A percentile compares a stretch with the other conserved stretches of the same genome.
Evolutionary conservation across 345 rosid genomes (phyloP).

Genomic region (Populus tremula): DNA sequence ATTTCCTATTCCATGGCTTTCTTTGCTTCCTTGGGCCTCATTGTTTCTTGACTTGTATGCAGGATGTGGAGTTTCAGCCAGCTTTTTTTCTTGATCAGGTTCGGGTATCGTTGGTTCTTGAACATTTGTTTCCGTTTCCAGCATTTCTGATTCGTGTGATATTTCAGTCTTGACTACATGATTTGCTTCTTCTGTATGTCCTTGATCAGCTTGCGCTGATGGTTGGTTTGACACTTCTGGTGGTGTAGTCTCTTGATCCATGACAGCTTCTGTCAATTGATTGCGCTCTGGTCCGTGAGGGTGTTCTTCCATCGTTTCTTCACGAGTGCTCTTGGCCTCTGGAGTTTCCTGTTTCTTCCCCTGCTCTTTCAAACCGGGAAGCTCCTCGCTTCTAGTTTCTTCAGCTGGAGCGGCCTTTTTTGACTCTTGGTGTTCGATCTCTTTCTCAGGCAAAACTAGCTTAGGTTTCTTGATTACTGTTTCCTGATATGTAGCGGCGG

Average conservation of each 20-base stretch:
- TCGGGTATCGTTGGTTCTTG: conserved; percentile 7
- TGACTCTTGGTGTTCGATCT: neutral
- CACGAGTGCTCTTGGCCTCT: neutral
- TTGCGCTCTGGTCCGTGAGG: neutral
- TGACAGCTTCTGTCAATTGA: neutral
- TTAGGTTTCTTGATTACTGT: neutral
- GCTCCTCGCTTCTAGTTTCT: conserved; percentile 3
- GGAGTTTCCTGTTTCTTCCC: neutral
- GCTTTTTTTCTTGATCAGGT: neutral
- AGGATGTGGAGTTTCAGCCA: neutral
- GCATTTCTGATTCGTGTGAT: conserved; percentile 16
- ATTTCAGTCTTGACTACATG: conserved; percentile 1
- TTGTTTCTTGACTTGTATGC: neutral
- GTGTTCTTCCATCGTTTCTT: neutral
- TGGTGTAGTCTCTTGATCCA: neutral
- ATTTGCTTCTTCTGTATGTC: neutral
- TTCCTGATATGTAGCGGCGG: neutral
- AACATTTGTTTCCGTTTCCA: conserved; percentile 6
- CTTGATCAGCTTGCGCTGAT: conserved; percentile 12
- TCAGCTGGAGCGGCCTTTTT: neutral
- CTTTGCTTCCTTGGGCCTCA: neutral
- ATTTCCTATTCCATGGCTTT: neutral
- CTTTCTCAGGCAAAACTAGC: conserved; percentile 2
- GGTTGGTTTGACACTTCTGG: neutral
- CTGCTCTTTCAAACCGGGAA: conserved; percentile 8